These are phyloP conservation scores for Colletotrichum aenigma DNA, from an alignment of 2,329 filamentous ascomycete species.

Conservation along the genomic window DNA sequence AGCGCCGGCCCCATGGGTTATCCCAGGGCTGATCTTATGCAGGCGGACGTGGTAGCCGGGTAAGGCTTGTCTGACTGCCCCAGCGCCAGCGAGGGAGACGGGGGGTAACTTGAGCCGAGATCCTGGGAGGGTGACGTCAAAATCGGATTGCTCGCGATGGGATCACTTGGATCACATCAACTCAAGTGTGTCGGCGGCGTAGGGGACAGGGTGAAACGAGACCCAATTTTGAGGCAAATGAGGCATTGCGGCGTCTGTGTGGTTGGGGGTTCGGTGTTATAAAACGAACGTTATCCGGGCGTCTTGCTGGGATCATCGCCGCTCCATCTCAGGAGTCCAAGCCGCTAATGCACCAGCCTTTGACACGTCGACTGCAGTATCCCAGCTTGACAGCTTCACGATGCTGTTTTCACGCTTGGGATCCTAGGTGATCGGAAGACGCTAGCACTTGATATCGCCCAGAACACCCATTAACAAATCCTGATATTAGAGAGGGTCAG, in stretches of 20 bases:
- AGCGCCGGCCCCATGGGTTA: not conserved
- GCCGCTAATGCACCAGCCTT: conserved; percentile 1
- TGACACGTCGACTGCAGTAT: conserved; percentile 17
- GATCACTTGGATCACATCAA: not conserved
- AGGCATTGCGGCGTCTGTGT: conserved; percentile 18
- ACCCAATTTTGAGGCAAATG: conserved; percentile 17
- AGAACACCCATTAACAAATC: not conserved
- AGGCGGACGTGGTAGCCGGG: not conserved
- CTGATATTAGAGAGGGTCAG: not conserved
- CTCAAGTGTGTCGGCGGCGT: not conserved
- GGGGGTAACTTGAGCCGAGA: not conserved
- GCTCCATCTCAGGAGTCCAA: conserved; percentile 1
- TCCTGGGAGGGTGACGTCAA: conserved; percentile 17
- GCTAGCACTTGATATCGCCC: not conserved
- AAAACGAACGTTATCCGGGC: not conserved
- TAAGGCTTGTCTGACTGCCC: not conserved
- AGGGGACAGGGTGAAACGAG: conserved; percentile 9
- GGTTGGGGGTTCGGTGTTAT: conserved; percentile 3
- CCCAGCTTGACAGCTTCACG: conserved; percentile 16
- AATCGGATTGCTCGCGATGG: not conserved
- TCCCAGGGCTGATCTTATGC: conserved; percentile 17
- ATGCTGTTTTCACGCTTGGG: not conserved
- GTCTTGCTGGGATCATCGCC: conserved; percentile 2
- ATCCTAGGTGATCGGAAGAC: conserved; percentile 10
- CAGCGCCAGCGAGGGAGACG: not conserved